These are phyloP conservation scores for Inonotus hispidus DNA, from an alignment of 1,284 basidiomycete species.

Conservation along the genomic window DNA sequence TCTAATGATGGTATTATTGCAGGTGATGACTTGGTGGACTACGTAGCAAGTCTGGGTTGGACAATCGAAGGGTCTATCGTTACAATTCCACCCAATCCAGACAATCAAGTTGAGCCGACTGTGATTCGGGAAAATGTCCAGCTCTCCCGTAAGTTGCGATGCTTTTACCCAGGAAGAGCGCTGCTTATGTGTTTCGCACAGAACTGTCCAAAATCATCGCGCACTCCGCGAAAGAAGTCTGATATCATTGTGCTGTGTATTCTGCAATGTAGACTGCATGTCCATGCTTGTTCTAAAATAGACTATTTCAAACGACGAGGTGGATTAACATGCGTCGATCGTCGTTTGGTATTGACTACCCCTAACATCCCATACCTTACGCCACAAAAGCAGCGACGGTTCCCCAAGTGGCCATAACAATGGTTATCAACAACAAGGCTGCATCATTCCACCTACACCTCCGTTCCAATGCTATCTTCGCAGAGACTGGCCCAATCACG, in stretches of 20 bases:
- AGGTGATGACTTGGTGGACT: conserved; percentile 61
- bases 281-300: background rate
- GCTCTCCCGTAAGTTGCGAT: conserved; percentile 68
- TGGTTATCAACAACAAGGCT: conserved; percentile 48
- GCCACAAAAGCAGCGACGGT: conserved; percentile 61
- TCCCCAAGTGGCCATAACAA: conserved; percentile 72
- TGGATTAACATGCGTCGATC: background rate
- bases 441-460: conserved; percentile 48
- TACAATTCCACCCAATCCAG: conserved; percentile 79
- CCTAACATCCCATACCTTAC: background rate
- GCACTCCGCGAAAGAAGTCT: conserved; percentile 49
- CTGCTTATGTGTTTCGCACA: conserved; percentile 29
- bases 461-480: conserved; percentile 52
- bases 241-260: conserved; percentile 14
- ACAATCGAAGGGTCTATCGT: conserved; percentile 57
- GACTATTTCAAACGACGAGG: background rate
- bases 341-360: background rate
- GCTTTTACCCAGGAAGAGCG: background rate
- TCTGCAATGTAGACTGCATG: background rate
- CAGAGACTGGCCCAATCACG: conserved; percentile 72
- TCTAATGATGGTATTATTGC: conserved; percentile 5
- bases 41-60: conserved; percentile 75
- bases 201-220: conserved; percentile 83
- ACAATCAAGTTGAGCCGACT: conserved; percentile 94
- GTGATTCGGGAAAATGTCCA: conserved; percentile 89